Evolutionary conservation across 2,329 filamentous ascomycete species (phyloP).

Genomic region (Zymoseptoria brevis): DNA sequence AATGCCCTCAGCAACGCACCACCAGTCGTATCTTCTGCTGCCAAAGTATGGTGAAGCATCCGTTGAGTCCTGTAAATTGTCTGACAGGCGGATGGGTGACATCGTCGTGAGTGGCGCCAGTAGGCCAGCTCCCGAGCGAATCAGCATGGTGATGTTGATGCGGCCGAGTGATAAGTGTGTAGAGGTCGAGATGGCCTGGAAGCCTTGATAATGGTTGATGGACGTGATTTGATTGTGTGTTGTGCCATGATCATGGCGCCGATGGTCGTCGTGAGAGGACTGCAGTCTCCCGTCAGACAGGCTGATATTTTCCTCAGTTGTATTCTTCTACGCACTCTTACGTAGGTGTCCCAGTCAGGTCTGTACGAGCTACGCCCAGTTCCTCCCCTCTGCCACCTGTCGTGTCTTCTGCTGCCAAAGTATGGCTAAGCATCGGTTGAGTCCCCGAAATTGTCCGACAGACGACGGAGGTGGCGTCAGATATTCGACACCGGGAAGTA

Average conservation of each 20-base stretch:
- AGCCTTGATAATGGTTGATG: too few species aligned
- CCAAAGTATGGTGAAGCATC: background rate
- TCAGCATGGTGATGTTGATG: too few species aligned
- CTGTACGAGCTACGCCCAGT: too few species aligned
- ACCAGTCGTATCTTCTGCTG: background rate
- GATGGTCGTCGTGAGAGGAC: slow-evolving; percentile 38
- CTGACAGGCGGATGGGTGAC: background rate
- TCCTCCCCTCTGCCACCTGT: background rate
- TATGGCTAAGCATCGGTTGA: background rate
- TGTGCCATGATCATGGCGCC: slow-evolving; percentile 35
- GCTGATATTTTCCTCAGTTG: slow-evolving; percentile 17
- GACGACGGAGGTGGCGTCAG: background rate
- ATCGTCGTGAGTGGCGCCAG: too few species aligned
- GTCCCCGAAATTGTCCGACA: background rate
- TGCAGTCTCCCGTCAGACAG: slow-evolving; percentile 33
- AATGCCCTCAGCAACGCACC: background rate
- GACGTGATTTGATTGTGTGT: too few species aligned
- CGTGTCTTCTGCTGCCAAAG: background rate
- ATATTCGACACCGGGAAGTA: background rate
- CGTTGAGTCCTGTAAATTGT: background rate
- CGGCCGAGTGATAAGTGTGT: too few species aligned
- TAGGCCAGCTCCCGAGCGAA: too few species aligned
- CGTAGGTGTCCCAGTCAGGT: slow-evolving; percentile 6
- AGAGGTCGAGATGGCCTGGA: too few species aligned
- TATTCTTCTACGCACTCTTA: slow-evolving; percentile 23